These are phyloP conservation scores for Nidularia pulvinata DNA, from an alignment of 768 basidiomycete species.

Conservation along the genomic window DNA sequence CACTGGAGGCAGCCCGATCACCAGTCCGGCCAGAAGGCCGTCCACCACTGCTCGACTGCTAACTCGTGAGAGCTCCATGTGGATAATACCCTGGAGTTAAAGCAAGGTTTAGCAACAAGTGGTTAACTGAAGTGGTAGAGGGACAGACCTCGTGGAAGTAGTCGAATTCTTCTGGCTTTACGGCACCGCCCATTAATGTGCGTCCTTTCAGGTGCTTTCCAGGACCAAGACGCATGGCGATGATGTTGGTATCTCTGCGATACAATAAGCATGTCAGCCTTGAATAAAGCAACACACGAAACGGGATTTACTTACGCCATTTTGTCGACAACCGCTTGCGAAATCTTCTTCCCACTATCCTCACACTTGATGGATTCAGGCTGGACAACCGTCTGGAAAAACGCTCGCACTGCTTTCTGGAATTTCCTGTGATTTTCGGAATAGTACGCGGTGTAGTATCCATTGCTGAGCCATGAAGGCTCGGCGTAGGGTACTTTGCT, in stretches of 20 bases:
- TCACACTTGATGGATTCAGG: slow-evolving; percentile 81
- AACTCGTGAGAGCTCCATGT: slow-evolving; percentile 81
- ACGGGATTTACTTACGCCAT: slow-evolving; percentile 56
- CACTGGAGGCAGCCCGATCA: slow-evolving; percentile 89
- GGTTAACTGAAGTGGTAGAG: background rate
- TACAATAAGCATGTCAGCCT: background rate
- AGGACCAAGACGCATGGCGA: slow-evolving; percentile 91
- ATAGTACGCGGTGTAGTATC: slow-evolving; percentile 79
- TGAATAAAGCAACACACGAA: background rate
- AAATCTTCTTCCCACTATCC: slow-evolving; percentile 84
- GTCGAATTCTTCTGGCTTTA: slow-evolving; percentile 85
- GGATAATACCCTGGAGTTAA: slow-evolving; percentile 63
- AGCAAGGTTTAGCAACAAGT: slow-evolving; percentile 1
- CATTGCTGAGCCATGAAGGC: slow-evolving; percentile 74
- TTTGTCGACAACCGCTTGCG: slow-evolving; percentile 83
- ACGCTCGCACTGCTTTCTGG: slow-evolving; percentile 74
- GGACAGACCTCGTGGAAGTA: slow-evolving; percentile 87
- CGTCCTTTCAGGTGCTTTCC: slow-evolving; percentile 86
- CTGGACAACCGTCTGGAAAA: slow-evolving; percentile 73
- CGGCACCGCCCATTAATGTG: slow-evolving; percentile 71
- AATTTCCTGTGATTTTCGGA: slow-evolving; percentile 72
- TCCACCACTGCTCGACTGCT: slow-evolving; percentile 89
- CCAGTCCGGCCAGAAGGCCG: slow-evolving; percentile 77
- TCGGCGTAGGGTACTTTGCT: slow-evolving; percentile 86
- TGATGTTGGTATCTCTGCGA: slow-evolving; percentile 71